phyloP scores from a whole-genome alignment of 1,284 basidiomycete species.

The Leucoagaricus sp. region DNA sequence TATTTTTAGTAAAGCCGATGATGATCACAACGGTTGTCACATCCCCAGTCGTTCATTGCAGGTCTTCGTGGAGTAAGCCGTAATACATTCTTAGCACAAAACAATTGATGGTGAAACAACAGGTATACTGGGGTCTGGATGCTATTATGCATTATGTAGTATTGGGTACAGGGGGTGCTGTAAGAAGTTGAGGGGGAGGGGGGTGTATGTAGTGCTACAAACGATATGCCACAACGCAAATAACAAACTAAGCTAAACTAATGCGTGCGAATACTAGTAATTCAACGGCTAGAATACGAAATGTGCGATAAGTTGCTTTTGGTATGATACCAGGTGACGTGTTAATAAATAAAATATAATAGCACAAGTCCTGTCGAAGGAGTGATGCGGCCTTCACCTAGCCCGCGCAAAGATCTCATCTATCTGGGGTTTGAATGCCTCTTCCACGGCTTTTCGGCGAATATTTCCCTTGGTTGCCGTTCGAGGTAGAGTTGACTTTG shows the following conservation, averaged over 20 bases:
- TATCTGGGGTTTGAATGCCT: slow-evolving; percentile 50
- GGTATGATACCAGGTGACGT: neutral
- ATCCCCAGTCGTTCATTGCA: neutral
- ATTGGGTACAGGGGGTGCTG: neutral
- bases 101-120: neutral
- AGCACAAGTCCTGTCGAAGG: neutral
- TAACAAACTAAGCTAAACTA: neutral
- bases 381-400: neutral
- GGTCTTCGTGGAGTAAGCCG: neutral
- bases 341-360: slow-evolving; percentile 15
- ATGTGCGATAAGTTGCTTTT: neutral
- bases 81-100: neutral
- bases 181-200: too few relatives aligned
- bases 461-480: slow-evolving; percentile 77
- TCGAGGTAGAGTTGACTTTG: slow-evolving; percentile 57
- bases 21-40: neutral
- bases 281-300: slow-evolving; percentile 15
- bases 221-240: slow-evolving; percentile 1
- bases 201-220: slow-evolving; percentile 13
- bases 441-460: slow-evolving; percentile 65
- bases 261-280: slow-evolving; percentile 16
- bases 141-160: slow-evolving; percentile 7
- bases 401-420: slow-evolving; percentile 48
- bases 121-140: neutral
- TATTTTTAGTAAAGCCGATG: slow-evolving; percentile 4